Base-by-base conservation (phyloP, 805 yeast genomes). In the Starmerella cellae region DNA sequence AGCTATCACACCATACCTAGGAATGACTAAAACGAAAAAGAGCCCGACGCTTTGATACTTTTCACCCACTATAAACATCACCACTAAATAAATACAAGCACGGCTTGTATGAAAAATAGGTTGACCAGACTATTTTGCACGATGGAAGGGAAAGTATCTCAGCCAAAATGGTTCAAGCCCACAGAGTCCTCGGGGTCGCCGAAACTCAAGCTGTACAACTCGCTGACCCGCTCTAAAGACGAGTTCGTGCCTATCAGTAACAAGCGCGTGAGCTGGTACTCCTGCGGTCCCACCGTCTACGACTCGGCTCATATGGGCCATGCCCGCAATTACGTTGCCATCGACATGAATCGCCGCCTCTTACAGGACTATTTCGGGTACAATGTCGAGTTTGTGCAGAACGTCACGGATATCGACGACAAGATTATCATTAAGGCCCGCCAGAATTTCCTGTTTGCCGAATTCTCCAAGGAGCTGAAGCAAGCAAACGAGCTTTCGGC, bases 391-490 rank as follows among this genome's bases (percentile, higher is more conserved):
- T 91, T 87, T 63, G 85, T 91, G 35, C 98, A 91, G 65, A 91
- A 91, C 59, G 96, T 91, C 45, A 91, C 98, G n/a, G 98, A 91
- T 61, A 85, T 91, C 47, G 98, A 91, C 61, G 98, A 91, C 62
- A 91, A 91, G 63, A 91, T 91, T 62, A 91, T 91, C 55, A 65
- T 91, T 34, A 80, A 95, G 46, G 97, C 95, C 3, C 78, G 98
- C 60, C 96, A 91, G 58, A 78, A 75, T 54, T 77, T 78, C 60
- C 65, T 91, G 27, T 87, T 81, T 56, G 80, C 79, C 31, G 63
- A 77, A 51, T 81, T 73, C 53, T 59, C 67, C 17, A 54, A 52
- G 16, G 49, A 54, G 10, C 54, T 59, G 36, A 16, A 54, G 49
- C 10, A 58, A 44, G 51, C 64, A 5, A 49, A 49, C 0, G 67